These are phyloP conservation scores for Rhynchospora tenuis DNA, from an alignment of 176 grass and related monocot genomes.

Conservation along the genomic window DNA sequence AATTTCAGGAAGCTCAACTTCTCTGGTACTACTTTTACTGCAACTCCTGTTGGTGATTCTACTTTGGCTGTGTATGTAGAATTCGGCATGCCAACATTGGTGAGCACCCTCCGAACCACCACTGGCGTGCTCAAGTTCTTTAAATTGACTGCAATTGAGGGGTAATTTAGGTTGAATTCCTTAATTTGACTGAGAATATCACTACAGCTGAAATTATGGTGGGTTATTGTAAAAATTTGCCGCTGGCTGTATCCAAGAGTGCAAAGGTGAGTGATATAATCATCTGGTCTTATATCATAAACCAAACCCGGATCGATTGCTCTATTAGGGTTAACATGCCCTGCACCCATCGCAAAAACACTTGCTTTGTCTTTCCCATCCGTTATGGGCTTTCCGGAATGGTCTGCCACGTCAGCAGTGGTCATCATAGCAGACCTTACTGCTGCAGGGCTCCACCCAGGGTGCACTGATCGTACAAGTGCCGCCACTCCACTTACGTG, in stretches of 20 bases:
- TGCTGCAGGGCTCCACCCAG: slow-evolving; percentile 63
- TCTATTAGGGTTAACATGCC: slow-evolving; percentile 57
- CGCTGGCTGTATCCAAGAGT: slow-evolving; percentile 53
- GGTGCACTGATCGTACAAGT: slow-evolving; percentile 46
- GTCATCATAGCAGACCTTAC: slow-evolving; percentile 82
- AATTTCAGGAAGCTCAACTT: slow-evolving; percentile 49
- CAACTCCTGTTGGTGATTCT: slow-evolving; percentile 31
- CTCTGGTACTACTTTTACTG: slow-evolving; percentile 40
- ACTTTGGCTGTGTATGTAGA: slow-evolving; percentile 55
- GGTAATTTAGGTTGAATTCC: slow-evolving; percentile 83
- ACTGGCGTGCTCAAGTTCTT: slow-evolving; percentile 20
- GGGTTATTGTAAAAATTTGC: slow-evolving; percentile 78
- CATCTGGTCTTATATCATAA: slow-evolving; percentile 55
- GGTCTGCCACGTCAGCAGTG: slow-evolving; percentile 53
- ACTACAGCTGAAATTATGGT: slow-evolving; percentile 55
- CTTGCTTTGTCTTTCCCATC: slow-evolving; percentile 38
- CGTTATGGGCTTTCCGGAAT: slow-evolving; percentile 54
- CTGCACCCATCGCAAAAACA: slow-evolving; percentile 54
- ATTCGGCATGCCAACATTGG: slow-evolving; percentile 55
- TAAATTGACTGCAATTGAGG: slow-evolving; percentile 63
- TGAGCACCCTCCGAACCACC: slow-evolving; percentile 44
- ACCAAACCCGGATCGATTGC: slow-evolving; percentile 67
- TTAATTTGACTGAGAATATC: slow-evolving; percentile 11
- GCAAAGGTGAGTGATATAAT: slow-evolving; percentile 82
- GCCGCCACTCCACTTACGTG: slow-evolving; percentile 75